Evolutionary conservation across 352 stramenopile genomes (phyloP).

Genomic region (Globisporangium cylindrosporum): DNA sequence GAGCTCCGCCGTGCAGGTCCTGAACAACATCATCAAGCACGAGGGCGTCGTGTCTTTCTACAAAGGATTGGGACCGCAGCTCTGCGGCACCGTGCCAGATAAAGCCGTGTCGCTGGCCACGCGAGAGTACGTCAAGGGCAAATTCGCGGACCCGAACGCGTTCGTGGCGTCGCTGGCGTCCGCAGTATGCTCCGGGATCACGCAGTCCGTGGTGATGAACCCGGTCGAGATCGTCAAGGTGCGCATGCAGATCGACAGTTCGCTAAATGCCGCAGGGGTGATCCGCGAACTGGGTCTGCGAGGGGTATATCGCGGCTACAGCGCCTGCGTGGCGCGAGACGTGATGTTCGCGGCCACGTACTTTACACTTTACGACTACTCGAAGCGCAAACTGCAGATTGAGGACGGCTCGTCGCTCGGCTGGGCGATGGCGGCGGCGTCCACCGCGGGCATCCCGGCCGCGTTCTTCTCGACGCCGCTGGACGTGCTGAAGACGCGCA

Average conservation of each 20-base stretch:
- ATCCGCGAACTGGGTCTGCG: conserved; percentile 59
- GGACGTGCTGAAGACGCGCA: conserved; percentile 78
- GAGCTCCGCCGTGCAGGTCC: conserved; percentile 48
- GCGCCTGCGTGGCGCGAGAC: conserved; percentile 63
- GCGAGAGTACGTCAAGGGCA: conserved; percentile 74
- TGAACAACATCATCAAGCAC: conserved; percentile 56
- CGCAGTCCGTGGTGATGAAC: conserved; percentile 82
- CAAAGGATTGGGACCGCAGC: conserved; percentile 71
- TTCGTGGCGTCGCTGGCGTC: conserved; percentile 72
- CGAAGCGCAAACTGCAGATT: conserved; percentile 61
- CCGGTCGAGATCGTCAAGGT: conserved; percentile 83
- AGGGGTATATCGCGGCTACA: conserved; percentile 73
- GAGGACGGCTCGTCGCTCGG: conserved; percentile 68
- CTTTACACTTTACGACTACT: conserved; percentile 77
- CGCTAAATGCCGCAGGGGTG: conserved; percentile 46
- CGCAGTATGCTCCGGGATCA: conserved; percentile 61
- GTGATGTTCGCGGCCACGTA: conserved; percentile 78
- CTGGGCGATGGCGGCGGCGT: conserved; percentile 69
- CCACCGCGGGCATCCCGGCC: conserved; percentile 63
- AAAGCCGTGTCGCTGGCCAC: conserved; percentile 80
- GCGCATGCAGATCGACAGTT: conserved; percentile 80
- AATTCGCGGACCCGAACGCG: conserved; percentile 67
- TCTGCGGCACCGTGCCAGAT: conserved; percentile 73
- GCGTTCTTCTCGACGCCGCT: conserved; percentile 76
- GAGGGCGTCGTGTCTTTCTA: conserved; percentile 73